Evolutionary conservation across 768 basidiomycete species (phyloP).

Genomic region (Nidularia sp.): DNA sequence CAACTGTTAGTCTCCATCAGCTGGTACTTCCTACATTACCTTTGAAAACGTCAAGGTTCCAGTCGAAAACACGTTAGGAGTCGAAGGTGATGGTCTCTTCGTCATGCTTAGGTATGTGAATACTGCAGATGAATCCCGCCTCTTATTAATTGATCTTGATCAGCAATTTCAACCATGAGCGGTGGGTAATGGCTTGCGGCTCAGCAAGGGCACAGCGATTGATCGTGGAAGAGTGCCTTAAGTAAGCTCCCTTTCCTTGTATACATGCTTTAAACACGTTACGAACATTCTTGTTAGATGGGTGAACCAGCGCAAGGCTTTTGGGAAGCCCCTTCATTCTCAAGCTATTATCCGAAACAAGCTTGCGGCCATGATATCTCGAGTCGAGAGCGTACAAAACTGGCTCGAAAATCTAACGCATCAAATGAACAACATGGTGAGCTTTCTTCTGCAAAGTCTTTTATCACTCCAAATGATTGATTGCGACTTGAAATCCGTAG

Average conservation of each 20-base stretch:
- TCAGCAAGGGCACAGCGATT: slow-evolving; percentile 64
- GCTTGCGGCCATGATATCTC: slow-evolving; percentile 74
- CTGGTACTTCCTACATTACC: slow-evolving; percentile 76
- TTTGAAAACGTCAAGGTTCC: slow-evolving; percentile 85
- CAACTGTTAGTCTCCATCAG: slow-evolving; percentile 54
- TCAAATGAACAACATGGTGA: slow-evolving; percentile 84
- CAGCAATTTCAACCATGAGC: slow-evolving; percentile 93
- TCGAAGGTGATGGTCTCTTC: slow-evolving; percentile 65
- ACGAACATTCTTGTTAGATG: slow-evolving; percentile 44
- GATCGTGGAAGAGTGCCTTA: slow-evolving; percentile 48
- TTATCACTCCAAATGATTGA: background rate
- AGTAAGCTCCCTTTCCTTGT: slow-evolving; percentile 27
- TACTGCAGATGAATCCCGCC: background rate
- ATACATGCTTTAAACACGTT: background rate
- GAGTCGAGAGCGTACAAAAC: slow-evolving; percentile 63
- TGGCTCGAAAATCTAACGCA: slow-evolving; percentile 85
- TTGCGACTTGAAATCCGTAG: slow-evolving; percentile 14
- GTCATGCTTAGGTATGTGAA: slow-evolving; percentile 39
- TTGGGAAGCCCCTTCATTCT: slow-evolving; percentile 80
- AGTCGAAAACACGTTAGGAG: slow-evolving; percentile 78
- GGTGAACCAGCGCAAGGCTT: slow-evolving; percentile 83
- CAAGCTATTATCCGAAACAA: slow-evolving; percentile 88
- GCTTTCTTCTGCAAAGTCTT: background rate
- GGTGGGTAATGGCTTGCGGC: slow-evolving; percentile 86
- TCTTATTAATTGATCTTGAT: background rate